Conservation (phyloP, 345 rosid species). For the Rhizophora mangle region DNA sequence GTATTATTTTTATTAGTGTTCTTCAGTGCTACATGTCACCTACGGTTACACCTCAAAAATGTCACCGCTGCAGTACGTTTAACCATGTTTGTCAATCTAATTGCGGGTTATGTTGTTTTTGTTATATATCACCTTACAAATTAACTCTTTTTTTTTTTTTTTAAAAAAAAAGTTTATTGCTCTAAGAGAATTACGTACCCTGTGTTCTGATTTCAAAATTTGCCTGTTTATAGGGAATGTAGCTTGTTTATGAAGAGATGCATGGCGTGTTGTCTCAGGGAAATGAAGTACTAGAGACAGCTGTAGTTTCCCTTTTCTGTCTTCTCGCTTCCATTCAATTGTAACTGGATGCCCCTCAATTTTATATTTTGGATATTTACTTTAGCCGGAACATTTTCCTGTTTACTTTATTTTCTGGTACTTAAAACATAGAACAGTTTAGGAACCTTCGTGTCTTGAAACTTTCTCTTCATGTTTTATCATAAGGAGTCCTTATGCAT, state of each 20-base stretch:
- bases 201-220: not conserved
- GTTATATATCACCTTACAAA: not conserved
- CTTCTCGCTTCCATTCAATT: conserved; percentile 5
- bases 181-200: not conserved
- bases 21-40: no score
- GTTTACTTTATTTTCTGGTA: conserved; percentile 6
- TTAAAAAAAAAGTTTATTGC: not conserved
- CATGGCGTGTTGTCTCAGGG: not conserved
- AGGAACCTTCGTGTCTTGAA: no score
- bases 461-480: no score
- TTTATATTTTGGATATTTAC: conserved; percentile 21
- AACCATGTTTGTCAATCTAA: no score
- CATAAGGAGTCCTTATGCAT: no score
- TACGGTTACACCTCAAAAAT: no score
- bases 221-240: not conserved
- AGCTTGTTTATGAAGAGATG: not conserved
- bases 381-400: conserved; percentile 6
- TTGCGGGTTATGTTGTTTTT: no score
- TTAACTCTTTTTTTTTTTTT: not conserved
- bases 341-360: conserved; percentile 14
- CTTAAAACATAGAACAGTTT: no score
- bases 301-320: conserved; percentile 11
- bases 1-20: no score
- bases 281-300: conserved; percentile 6
- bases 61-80: no score